Percentiles rank a stretch among this genome's conserved stretches.
Evolutionary conservation across 2,329 filamentous ascomycete species (phyloP).

Genomic region (Penicillium griseofulvum): DNA sequence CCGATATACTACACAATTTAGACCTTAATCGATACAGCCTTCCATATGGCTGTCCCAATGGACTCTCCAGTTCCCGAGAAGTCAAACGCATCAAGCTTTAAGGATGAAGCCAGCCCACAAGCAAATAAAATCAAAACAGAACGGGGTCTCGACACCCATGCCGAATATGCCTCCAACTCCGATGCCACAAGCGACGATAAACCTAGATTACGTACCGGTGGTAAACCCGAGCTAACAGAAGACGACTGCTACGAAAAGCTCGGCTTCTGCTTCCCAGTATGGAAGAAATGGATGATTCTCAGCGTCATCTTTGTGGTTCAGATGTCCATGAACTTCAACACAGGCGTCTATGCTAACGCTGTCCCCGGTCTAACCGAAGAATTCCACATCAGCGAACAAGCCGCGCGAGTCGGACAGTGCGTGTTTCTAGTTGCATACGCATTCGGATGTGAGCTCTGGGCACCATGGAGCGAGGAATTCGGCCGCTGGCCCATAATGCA

Average conservation of each 20-base stretch:
- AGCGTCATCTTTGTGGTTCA: constrained; percentile 70
- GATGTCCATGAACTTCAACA: constrained; percentile 78
- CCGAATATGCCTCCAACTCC: constrained; percentile 19
- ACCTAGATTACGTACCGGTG: constrained; percentile 12
- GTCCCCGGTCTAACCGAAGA: constrained; percentile 64
- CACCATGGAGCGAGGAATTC: constrained; percentile 80
- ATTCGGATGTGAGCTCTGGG: constrained; percentile 84
- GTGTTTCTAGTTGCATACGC: constrained; percentile 77
- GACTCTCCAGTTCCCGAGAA: constrained; percentile 12
- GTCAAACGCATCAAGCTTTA: constrained; percentile 1
- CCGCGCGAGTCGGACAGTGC: constrained; percentile 68
- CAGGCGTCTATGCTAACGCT: constrained; percentile 68
- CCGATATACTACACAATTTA: background rate
- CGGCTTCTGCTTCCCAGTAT: constrained; percentile 57
- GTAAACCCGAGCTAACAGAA: constrained; percentile 40
- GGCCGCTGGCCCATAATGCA: constrained; percentile 77
- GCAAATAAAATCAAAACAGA: constrained; percentile 1
- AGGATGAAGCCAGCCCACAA: background rate
- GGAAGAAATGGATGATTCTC: constrained; percentile 71
- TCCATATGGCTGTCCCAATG: constrained; percentile 7
- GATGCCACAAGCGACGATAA: constrained; percentile 10
- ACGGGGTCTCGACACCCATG: constrained; percentile 14
- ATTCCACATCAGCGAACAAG: constrained; percentile 66
- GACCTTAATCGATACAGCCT: background rate
- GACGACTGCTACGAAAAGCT: constrained; percentile 63